Base-by-base conservation (phyloP, 495 filamentous ascomycete species). In the Staphylotrichum longicolle region DNA sequence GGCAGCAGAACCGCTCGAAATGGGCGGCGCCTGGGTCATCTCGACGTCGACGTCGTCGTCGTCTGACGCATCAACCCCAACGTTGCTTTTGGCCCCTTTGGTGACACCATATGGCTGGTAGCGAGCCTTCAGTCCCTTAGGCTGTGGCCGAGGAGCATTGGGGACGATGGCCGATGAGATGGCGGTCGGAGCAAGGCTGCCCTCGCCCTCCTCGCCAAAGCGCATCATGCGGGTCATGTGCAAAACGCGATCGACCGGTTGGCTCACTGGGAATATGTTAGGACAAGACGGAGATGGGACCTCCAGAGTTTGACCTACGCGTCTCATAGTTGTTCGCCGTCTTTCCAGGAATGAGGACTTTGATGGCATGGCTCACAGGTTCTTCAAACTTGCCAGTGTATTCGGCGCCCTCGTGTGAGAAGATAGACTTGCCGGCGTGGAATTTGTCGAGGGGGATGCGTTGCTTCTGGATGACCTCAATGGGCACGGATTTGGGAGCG, bases 381-480 rank as follows among this genome's bases (percentile, higher is more conserved):
- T 72, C 64, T 51, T 78, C 75, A 7, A 75, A 60, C n/a, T 68
- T 58, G 30, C 69, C 61, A 30, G 68, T 67, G 44, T 77, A 81
- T n/a, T 75, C 69, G 20, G 70, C 67, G 1, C 79, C 79, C 10
- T 74, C 68, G 53, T 80, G 73, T 11, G 68, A 69, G 5, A 80
- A 63, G 7, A 81, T 58, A 5, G 75, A 34, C 27, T 72, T 57
- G 6, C 76, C 77, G 7, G 68, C 55, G 42, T 66, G 65, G 12
- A 75, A 66, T 61, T 71, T 72, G 35, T 71, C 66, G 7, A 80
- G 41, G 20, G 75, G 76, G 27, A 81, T 77, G 50, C 75, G 72
- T 35, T 78, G 70, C 59, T 80, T 70, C 63, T 78, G 74, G 47
- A 80, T 63, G 11, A 81, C 75, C 27, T 78, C 77, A 54, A 81